These are phyloP conservation scores for Nicotiana benthamiana DNA, from an alignment of 257 asterid species.

Conservation along the genomic window DNA sequence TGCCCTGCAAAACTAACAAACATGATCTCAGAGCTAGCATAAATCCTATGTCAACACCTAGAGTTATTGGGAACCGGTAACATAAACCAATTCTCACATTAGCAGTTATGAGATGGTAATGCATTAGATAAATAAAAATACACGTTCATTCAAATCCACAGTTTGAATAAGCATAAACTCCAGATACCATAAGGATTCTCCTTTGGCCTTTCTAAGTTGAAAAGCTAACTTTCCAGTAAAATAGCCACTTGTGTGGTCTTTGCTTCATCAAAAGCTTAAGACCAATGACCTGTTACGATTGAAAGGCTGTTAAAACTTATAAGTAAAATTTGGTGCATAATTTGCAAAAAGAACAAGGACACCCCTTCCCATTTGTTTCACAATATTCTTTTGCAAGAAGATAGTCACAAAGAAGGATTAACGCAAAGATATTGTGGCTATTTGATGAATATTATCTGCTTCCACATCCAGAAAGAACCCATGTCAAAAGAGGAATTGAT, in stretches of 20 bases:
- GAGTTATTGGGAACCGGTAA: not conserved
- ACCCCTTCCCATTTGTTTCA: not conserved
- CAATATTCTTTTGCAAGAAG: constrained; percentile 2
- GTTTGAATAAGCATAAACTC: not conserved
- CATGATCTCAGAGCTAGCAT: not conserved
- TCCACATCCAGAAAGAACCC: not conserved
- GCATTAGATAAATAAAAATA: not conserved
- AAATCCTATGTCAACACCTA: not conserved
- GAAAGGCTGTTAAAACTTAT: not conserved
- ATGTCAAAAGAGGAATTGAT: not conserved
- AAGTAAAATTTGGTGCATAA: not conserved
- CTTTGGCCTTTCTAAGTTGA: not conserved
- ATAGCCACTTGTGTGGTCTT: not conserved
- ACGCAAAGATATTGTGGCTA: not conserved
- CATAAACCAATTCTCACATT: not conserved
- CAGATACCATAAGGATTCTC: not conserved
- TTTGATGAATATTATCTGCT: not conserved
- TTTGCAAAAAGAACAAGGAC: not conserved
- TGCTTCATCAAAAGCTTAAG: not conserved
- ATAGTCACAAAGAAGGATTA: not conserved
- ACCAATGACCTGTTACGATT: not conserved
- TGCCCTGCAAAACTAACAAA: constrained; percentile 2
- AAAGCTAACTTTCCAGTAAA: not conserved
- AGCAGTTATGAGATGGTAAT: not conserved
- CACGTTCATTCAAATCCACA: not conserved